A percentile compares a stretch with the other conserved stretches of the same genome.
phyloP scores from a whole-genome alignment of 1,284 basidiomycete genomes.

The Apiotrichum mycotoxinovorans region DNA sequence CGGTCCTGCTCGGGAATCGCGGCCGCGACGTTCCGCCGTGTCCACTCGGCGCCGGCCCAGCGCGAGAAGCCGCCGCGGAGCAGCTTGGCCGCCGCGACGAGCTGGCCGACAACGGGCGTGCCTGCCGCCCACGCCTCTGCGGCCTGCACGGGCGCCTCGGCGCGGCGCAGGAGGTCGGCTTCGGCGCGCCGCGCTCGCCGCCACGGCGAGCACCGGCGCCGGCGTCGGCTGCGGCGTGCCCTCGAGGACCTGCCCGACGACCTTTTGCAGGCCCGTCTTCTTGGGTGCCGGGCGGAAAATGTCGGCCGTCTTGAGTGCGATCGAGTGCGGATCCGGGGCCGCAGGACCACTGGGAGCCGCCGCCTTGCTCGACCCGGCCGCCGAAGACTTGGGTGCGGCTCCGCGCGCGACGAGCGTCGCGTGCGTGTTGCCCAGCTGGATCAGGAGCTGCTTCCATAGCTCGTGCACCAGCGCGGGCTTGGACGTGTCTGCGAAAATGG shows the following conservation, averaged over 20 bases:
- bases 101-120: constrained; percentile 13
- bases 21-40: constrained; percentile 20
- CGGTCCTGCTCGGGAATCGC: constrained; percentile 30
- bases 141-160: constrained; percentile 11
- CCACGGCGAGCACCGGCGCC: constrained; percentile 12
- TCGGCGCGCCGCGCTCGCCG: constrained; percentile 16
- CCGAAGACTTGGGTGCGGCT: constrained; percentile 8
- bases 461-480: constrained; percentile 27
- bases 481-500: constrained; percentile 35
- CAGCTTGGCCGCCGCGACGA: constrained; percentile 5
- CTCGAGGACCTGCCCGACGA: constrained; percentile 30
- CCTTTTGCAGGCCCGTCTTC: constrained; percentile 23
- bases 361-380: no score
- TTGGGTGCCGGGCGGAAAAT: constrained; percentile 37
- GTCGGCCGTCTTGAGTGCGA: constrained; percentile 36
- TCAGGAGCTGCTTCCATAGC: constrained; percentile 37
- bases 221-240: constrained; percentile 29
- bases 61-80: constrained; percentile 9
- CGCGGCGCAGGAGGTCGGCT: constrained; percentile 5
- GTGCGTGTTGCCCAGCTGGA: constrained; percentile 31
- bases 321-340: constrained; percentile 25
- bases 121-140: constrained; percentile 14
- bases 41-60: constrained; percentile 38
- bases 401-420: constrained; percentile 23
- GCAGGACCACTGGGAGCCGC: no score